phyloP scores from a whole-genome alignment of 2,329 filamentous ascomycete genomes.

The Diatrype stigma region DNA sequence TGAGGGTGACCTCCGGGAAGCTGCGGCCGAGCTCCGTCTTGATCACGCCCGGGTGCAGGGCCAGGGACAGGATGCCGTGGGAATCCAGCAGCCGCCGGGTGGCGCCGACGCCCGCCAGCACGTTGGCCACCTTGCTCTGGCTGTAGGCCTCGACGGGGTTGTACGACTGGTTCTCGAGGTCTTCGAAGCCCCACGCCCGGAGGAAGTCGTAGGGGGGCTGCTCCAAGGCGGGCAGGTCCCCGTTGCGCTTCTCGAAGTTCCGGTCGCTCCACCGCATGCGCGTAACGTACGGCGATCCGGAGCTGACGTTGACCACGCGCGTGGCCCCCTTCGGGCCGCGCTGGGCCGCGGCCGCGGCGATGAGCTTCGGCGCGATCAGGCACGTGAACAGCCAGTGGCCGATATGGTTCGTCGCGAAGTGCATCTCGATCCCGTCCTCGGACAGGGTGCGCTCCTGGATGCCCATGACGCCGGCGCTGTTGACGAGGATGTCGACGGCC shows the following conservation, averaged over 20 bases:
- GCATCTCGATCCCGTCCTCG: slow-evolving; percentile 38
- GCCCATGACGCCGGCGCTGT: slow-evolving; percentile 41
- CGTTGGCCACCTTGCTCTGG: slow-evolving; percentile 31
- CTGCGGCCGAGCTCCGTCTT: slow-evolving; percentile 26
- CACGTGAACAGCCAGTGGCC: slow-evolving; percentile 44
- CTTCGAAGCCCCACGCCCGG: slow-evolving; percentile 17
- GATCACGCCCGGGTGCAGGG: slow-evolving; percentile 31
- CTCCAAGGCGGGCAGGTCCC: slow-evolving; percentile 27
- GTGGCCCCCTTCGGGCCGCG: slow-evolving; percentile 17
- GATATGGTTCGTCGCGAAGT: slow-evolving; percentile 42
- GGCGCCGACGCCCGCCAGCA: slow-evolving; percentile 26
- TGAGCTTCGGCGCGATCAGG: slow-evolving; percentile 38
- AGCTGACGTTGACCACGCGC: slow-evolving; percentile 40
- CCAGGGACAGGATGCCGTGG: slow-evolving; percentile 28
- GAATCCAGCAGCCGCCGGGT: slow-evolving; percentile 26
- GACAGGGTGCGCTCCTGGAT: slow-evolving; percentile 29
- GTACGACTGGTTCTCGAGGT: slow-evolving; percentile 24
- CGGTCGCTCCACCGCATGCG: slow-evolving; percentile 32
- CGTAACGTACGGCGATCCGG: slow-evolving; percentile 18
- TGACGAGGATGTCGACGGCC: slow-evolving; percentile 37
- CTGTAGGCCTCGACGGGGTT: slow-evolving; percentile 29
- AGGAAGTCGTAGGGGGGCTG: slow-evolving; percentile 23
- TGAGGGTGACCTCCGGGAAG: slow-evolving; percentile 10
- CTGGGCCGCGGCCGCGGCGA: slow-evolving; percentile 26
- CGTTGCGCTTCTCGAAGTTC: slow-evolving; percentile 30